Evolutionary conservation across 176 grass and related monocot genomes (phyloP), one percentile per base, ranked within the genome.

Genomic region (Saccharum spontaneum): DNA sequence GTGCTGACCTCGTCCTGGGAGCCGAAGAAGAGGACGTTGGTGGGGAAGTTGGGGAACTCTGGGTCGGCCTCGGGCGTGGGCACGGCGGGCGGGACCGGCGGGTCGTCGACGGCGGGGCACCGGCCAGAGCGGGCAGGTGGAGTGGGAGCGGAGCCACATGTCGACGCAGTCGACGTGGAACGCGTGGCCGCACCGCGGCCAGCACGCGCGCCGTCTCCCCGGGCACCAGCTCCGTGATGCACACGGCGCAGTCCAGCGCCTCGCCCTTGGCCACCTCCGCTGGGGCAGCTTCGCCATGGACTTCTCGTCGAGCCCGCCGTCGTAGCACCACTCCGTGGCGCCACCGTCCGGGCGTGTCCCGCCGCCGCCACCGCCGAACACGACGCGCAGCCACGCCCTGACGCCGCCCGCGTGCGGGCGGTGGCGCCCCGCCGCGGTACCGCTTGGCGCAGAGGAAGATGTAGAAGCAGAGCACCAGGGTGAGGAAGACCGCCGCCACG

Each of bases 81-180:
- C 31, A 90, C 74, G 24, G 78, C 11, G 3, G 68, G 75, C 3
- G 72, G 80, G 22, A 74, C 23, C 0, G 78, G 86, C 22, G 87
- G 79, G 30, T 83, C 82, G 62, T 92, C 94, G 62, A 93, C 82
- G 81, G 86, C 94, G 2, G 94, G 91, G 79, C 89, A 83, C 12
- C 94, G 94, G 94, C 94, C 94, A 97, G 72, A 97, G 88, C 22
- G 94, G 94, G 87, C 94, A 97, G 4, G 91, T 97, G 78, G 87
- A 93, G 89, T 97, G 94, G 1, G 87, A 94, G 17, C 69, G 81
- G 45, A 97, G 83, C 94, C 94, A 97, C 94, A 94, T 91, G 82
- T 97, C 94, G 70, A 97, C 81, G 89, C 94, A 97, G 22, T 69
- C 91, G 28, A 97, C 77, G 80, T 97, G 94, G 84, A 97, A 97